Percentiles rank a stretch among this genome's conserved stretches.
Evolutionary conservation across 805 yeast genomes (phyloP).

Genomic region (Candida gorgasii): DNA sequence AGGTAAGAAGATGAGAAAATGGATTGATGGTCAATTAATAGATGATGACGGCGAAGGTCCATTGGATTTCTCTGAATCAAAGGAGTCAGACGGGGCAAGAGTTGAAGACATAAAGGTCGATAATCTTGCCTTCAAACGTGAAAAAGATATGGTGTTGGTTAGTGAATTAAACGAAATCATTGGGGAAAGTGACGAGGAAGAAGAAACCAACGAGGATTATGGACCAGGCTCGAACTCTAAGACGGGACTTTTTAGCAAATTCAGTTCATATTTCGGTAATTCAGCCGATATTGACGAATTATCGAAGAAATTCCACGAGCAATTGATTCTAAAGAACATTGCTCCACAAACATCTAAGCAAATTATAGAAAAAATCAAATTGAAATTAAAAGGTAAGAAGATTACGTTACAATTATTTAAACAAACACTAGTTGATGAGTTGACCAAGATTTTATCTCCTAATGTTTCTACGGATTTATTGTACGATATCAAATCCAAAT

Average conservation of each 20-base stretch:
- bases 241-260: conserved; percentile 29
- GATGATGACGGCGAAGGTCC: conserved; percentile 22
- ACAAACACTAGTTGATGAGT: conserved; percentile 59
- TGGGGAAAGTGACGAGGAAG: conserved; percentile 32
- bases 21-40: conserved; percentile 42
- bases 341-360: conserved; percentile 85
- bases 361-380: conserved; percentile 68
- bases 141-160: conserved; percentile 41
- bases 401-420: conserved; percentile 73
- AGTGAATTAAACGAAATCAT: conserved; percentile 42
- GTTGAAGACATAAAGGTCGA: conserved; percentile 22
- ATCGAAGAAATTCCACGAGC: conserved; percentile 66
- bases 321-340: conserved; percentile 80
- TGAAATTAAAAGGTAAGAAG: conserved; percentile 69
- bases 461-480: conserved; percentile 85
- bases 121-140: conserved; percentile 34
- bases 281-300: conserved; percentile 58
- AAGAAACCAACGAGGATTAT: conserved; percentile 19
- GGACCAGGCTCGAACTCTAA: not conserved
- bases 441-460: conserved; percentile 83
- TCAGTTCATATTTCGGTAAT: conserved; percentile 39
- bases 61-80: conserved; percentile 35
- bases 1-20: conserved; percentile 42
- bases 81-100: conserved; percentile 14
- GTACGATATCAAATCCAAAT: conserved; percentile 64